Evolutionary conservation across 176 grass and related monocot genomes (phyloP), one percentile per base, ranked within the genome.

Genomic region (Juncus inflexus): DNA sequence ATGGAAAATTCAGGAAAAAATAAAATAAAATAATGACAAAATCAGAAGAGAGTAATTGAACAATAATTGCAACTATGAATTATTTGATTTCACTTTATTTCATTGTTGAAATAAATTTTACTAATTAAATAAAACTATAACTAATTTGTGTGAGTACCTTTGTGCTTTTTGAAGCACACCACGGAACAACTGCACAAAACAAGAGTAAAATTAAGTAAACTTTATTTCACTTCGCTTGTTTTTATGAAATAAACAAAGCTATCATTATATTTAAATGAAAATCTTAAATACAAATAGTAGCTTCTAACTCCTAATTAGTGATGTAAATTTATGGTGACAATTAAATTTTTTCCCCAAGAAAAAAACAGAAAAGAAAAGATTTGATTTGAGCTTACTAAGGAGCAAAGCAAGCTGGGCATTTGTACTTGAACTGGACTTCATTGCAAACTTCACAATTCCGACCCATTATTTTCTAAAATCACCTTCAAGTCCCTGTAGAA

Each of bases 121-220:
- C 63, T 47, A 53, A 15, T 42, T 3, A 64, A 64, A 74, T 12
- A 51, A 40, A 64, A 72, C 28, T 50, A 28, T 4, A 58, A 12
- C 28, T 55, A 52, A 4, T 60, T 13, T 70, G 28, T 58, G 43
- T 3, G 66, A 64, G 35, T 81, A 97, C 92, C 92, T 97, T 97
- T 97, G 72, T 97, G 94, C 63, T 86, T 91, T 75, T 89, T 97
- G 61, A 91, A 97, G 78, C 94, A 97, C 66, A 51, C 60, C 75
- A 97, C 80, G 2, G 94, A 97, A 65, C 88, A 97, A 84, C 88
- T 97, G 94, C 79, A 84, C 60, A 8, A 6, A 63, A 74, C 38
- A 74, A 81, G 39, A 78, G 38, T 12, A 70, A 69, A 55, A 39
- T 5, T 16, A 59, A 42, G 40, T 61, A n/a, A 61, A 7, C 56